Evolutionary conservation across 306 rosid species (phyloP).

Genomic region (Casuarina cunninghamiana): DNA sequence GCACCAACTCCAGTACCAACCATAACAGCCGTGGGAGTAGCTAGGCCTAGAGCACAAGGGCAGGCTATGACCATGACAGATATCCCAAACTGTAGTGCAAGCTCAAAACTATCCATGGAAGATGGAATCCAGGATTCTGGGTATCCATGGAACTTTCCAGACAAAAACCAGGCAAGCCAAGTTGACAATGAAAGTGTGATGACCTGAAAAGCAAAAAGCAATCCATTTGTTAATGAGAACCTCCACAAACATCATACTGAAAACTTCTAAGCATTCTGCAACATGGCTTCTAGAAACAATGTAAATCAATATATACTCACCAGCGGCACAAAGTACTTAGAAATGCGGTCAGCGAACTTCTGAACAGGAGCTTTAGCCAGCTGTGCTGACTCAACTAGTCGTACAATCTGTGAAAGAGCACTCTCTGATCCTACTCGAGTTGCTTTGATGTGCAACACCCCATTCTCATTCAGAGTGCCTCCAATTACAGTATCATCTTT

Average conservation of each 20-base stretch:
- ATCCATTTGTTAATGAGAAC: not conserved
- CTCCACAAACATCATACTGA: slow-evolving; percentile 1
- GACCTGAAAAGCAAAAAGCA: slow-evolving; percentile 41
- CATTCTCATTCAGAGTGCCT: slow-evolving; percentile 81
- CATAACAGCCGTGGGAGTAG: slow-evolving; percentile 92
- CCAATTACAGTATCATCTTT: slow-evolving; percentile 74
- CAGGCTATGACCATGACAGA: slow-evolving; percentile 95
- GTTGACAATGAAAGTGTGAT: slow-evolving; percentile 62
- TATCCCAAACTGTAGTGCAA: slow-evolving; percentile 87
- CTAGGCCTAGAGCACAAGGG: slow-evolving; percentile 93
- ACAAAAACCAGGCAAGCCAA: slow-evolving; percentile 75
- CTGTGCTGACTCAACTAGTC: slow-evolving; percentile 88
- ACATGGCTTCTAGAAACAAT: not conserved
- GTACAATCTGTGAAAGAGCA: slow-evolving; percentile 78
- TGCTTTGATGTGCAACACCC: slow-evolving; percentile 72
- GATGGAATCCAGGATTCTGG: slow-evolving; percentile 80
- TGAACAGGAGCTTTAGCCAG: slow-evolving; percentile 96
- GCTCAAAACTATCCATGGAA: slow-evolving; percentile 73
- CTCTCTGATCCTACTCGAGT: slow-evolving; percentile 85
- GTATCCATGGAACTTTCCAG: slow-evolving; percentile 61
- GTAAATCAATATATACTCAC: slow-evolving; percentile 31
- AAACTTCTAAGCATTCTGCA: not conserved
- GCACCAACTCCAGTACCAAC: slow-evolving; percentile 96
- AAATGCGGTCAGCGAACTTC: slow-evolving; percentile 74
- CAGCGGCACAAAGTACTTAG: slow-evolving; percentile 80